Base-by-base conservation (phyloP, 2,329 filamentous ascomycete genomes). In the Colletotrichum viniferum region DNA sequence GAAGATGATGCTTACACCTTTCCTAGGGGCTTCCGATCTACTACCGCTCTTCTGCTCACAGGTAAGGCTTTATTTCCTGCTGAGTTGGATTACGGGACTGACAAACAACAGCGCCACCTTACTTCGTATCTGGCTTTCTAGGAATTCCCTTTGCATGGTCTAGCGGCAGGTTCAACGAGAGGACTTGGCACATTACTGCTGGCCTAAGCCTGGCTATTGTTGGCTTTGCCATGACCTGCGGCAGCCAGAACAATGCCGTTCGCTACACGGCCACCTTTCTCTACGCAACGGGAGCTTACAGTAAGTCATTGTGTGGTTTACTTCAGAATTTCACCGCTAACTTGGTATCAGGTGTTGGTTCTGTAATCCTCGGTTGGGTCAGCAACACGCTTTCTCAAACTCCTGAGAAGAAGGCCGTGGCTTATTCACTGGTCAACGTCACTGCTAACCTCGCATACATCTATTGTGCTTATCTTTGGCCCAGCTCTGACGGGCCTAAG, bases 331-430 rank as follows among this genome's bases (percentile, higher is more conserved):
- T 61, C 18, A 32, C 10, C n/a, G 28, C 28, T 61, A n/a, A 61
- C 18, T 14, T 21, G n/a, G 10, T 3, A 32, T 48, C 14, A 61
- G 58, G 58, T 18, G 58, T 74, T 14, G 71, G 68, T 36, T 65
- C 61, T 34, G 34, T 61, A 10, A 55, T 76, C 2, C 86, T 95
- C 5, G 90, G 92, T 4, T 97, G 94, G 94, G 95, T 96, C 77
- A 92, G 90, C 62, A 95, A 94, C 81, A 93, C 92, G 2, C 88
- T 96, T 67, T 94, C 94, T 1, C 89, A 94, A n/a, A 94, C 94
- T 5, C 92, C 93, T 0, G 91, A 93, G 5, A 95, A 95, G 84
- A 90, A 93, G 73, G 86, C 86, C 2, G 86, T 92, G 1, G 93
- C 93, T 0, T 83, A 95, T 4, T 90, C 89, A 1, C 80, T 90